These are phyloP conservation scores for Pythium guiyangense DNA, from an alignment of 352 stramenopile species.

Conservation along the genomic window DNA sequence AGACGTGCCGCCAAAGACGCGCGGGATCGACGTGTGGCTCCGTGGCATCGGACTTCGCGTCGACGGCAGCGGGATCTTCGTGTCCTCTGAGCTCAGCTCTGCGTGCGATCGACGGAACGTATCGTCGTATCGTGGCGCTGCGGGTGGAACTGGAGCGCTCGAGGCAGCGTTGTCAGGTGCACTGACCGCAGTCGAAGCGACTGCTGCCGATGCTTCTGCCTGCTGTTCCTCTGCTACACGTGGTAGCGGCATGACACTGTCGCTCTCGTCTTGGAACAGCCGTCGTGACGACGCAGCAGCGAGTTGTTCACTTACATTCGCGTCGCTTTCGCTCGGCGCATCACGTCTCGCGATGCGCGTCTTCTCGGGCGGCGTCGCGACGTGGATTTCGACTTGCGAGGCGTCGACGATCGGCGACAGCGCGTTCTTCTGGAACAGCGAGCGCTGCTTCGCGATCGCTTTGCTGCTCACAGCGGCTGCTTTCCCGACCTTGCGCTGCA, in stretches of 20 bases:
- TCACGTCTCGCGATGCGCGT: conserved; percentile 5
- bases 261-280: conserved; percentile 10
- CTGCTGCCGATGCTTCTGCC: background rate
- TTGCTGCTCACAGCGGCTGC: conserved; percentile 5
- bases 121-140: conserved; percentile 6
- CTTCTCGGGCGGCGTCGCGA: conserved; percentile 19
- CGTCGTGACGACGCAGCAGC: conserved; percentile 1
- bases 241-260: background rate
- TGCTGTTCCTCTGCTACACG: too few relatives aligned
- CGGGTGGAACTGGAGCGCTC: conserved; percentile 7
- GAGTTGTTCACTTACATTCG: background rate
- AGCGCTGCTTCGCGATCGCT: conserved; percentile 15
- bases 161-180: background rate
- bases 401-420: conserved; percentile 6
- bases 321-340: background rate
- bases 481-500: conserved; percentile 12
- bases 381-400: conserved; percentile 29
- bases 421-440: conserved; percentile 21
- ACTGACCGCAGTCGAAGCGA: background rate
- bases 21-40: background rate
- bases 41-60: conserved; percentile 6
- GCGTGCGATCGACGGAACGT: conserved; percentile 13
- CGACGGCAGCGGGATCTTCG: conserved; percentile 12
- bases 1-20: conserved; percentile 1
- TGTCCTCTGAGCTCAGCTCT: conserved; percentile 9